phyloP scores from a whole-genome alignment of 2,329 filamentous ascomycete genomes.

The Sclerotinia nivalis region DNA sequence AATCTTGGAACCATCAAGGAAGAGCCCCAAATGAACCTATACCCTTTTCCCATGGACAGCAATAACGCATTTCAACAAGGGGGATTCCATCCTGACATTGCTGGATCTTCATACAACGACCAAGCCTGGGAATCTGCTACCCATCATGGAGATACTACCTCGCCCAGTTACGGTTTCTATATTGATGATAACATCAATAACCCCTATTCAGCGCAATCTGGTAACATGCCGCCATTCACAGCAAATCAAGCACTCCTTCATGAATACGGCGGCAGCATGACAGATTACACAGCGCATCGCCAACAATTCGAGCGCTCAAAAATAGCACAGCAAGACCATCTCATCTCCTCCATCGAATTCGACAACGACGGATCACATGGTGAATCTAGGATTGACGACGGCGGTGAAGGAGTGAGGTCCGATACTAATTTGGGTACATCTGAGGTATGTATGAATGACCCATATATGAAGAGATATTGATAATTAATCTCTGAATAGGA shows the following conservation, averaged over 20 bases:
- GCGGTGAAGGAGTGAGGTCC: slow-evolving; percentile 14
- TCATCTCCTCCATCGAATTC: slow-evolving; percentile 4
- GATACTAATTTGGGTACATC: background rate
- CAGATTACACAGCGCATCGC: background rate
- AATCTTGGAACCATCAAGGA: slow-evolving; percentile 3
- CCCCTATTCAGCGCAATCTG: background rate
- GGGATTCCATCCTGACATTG: background rate
- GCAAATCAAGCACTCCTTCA: background rate
- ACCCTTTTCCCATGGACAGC: background rate
- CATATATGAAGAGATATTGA: slow-evolving; percentile 9
- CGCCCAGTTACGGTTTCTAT: background rate
- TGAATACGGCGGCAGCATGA: background rate
- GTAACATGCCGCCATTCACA: background rate
- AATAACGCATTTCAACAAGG: background rate
- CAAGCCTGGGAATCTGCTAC: background rate
- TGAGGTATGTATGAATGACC: slow-evolving; percentile 10
- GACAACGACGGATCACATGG: slow-evolving; percentile 5
- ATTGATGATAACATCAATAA: background rate
- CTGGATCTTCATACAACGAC: background rate
- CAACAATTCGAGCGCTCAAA: background rate
- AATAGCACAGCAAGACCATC: background rate
- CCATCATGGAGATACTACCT: background rate
- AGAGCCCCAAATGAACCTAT: background rate
- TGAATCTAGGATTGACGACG: background rate
- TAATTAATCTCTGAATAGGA: background rate